Percentiles rank a stretch among this genome's conserved stretches.
Conservation (phyloP, 1,284 basidiomycete genomes). For the Boletus calvinii region DNA sequence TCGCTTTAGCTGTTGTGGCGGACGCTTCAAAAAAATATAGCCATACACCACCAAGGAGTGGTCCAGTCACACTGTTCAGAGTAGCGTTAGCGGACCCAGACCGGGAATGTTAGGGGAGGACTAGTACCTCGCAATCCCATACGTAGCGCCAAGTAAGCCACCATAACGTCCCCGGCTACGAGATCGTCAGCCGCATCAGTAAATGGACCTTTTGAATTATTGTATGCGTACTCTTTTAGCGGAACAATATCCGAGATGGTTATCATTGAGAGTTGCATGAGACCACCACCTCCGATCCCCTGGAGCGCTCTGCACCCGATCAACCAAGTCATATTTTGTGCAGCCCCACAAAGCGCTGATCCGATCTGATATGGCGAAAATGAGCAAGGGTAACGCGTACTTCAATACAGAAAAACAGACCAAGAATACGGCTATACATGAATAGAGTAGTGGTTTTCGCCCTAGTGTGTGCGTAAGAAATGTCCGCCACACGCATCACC, state of each 20-base stretch:
- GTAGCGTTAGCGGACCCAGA: not conserved
- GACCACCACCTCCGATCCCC: constrained; percentile 81
- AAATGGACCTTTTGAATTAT: not conserved
- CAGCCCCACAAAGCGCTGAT: constrained; percentile 80
- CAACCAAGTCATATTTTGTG: constrained; percentile 75
- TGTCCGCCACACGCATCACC: constrained; percentile 50
- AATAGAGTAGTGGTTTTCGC: constrained; percentile 72
- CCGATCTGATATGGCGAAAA: constrained; percentile 43
- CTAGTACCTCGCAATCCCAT: constrained; percentile 53
- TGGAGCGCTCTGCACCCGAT: constrained; percentile 77
- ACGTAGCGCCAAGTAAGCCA: constrained; percentile 73
- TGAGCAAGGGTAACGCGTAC: not conserved
- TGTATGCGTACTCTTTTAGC: constrained; percentile 57
- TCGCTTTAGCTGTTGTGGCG: not conserved
- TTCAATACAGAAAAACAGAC: constrained; percentile 38
- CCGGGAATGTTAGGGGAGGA: constrained; percentile 35
- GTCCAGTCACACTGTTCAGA: constrained; percentile 62
- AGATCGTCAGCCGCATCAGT: not conserved
- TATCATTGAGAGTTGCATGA: constrained; percentile 65
- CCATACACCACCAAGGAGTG: constrained; percentile 68
- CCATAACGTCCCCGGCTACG: constrained; percentile 71
- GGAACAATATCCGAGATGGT: constrained; percentile 81
- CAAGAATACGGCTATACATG: constrained; percentile 67
- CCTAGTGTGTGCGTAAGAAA: constrained; percentile 37
- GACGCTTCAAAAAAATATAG: not conserved